phyloP scores from a whole-genome alignment of 192 early-diverging fungal species.

The Umbelopsis vinacea region DNA sequence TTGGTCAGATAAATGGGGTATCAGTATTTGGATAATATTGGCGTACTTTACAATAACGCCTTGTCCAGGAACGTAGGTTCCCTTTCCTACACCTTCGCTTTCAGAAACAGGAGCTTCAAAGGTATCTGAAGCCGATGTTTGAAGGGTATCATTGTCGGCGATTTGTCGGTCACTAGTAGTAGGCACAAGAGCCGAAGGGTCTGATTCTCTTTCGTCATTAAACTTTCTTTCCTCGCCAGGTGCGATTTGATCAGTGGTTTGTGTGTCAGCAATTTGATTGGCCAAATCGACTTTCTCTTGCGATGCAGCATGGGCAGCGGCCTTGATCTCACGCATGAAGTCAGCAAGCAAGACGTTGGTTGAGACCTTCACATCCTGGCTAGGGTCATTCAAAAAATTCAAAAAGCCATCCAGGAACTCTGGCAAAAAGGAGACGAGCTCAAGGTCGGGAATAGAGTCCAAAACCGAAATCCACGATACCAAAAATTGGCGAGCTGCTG shows the following conservation, averaged over 20 bases:
- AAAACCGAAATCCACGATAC: slow-evolving; percentile 94
- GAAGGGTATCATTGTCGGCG: neutral
- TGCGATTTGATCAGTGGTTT: neutral
- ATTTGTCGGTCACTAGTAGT: neutral
- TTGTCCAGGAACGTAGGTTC: slow-evolving; percentile 75
- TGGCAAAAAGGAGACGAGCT: slow-evolving; percentile 89
- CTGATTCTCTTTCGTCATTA: neutral
- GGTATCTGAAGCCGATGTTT: neutral
- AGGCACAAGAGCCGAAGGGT: neutral
- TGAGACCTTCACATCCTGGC: slow-evolving; percentile 84
- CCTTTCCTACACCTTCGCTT: slow-evolving; percentile 54
- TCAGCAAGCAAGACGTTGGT: slow-evolving; percentile 84
- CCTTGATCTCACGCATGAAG: slow-evolving; percentile 88
- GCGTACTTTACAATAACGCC: slow-evolving; percentile 84
- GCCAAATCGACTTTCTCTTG: neutral
- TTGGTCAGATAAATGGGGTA: slow-evolving; percentile 75
- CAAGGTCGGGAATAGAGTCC: slow-evolving; percentile 93
- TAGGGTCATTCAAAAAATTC: slow-evolving; percentile 87
- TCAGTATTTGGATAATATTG: slow-evolving; percentile 81
- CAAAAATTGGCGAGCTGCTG: slow-evolving; percentile 88
- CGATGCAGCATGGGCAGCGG: slow-evolving; percentile 47
- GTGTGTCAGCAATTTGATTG: neutral
- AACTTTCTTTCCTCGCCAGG: slow-evolving; percentile 16
- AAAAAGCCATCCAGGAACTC: slow-evolving; percentile 94
- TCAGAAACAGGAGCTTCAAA: slow-evolving; percentile 29